Base-by-base conservation (phyloP, 2,329 filamentous ascomycete genomes). In the Teratosphaeria nubilosa region DNA sequence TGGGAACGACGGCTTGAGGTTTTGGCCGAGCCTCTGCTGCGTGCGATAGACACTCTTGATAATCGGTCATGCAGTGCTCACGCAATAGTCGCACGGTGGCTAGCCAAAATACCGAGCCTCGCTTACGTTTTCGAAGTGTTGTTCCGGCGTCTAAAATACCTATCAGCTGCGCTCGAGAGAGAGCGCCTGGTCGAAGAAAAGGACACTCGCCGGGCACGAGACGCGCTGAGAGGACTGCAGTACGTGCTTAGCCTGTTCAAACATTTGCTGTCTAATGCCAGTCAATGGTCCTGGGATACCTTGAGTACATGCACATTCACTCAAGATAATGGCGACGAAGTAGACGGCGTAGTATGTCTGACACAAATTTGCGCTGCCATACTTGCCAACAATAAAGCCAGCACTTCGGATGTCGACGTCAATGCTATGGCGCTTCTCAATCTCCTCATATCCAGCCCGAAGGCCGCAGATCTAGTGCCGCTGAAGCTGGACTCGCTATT, bases 71-170 rank as follows among this genome's bases (percentile, higher is more conserved):
- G 85, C 1, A 88, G 91, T 65, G 76, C 87, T 14, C 90, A 86
- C 61, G 86, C 90, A 73, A 86, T 87, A 27, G 84, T 90, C 45
- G 87, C 86, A 65, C 85, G 82, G 54, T 96, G 92, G 91, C 78
- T 97, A 3, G 86, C 88, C 65, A 85, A 75, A 56, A 68, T 81
- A 10, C 74, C 80, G 14, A 81, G 76, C 48, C 73, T 84, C 31
- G 76, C 78, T 56, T 77, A 73, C 66, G 74, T 80, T 6, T 73
- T 75, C 55, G 69, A 74, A 50, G 64, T 77, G 16, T 55, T 71
- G 48, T 61, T 69, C 56, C 53, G 51, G 37, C 50, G 59, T 6
- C 27, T 66, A 37, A 58, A 20, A 31, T 6, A 6, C 22, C 41
- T n/a, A 6, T 25, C 13, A 4, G 9, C 16, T 27, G 24, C 16